Percentiles rank a stretch among this genome's conserved stretches.
Evolutionary conservation across 2,329 filamentous ascomycete genomes (phyloP).

Genomic region (Hirsutella minnesotensis): DNA sequence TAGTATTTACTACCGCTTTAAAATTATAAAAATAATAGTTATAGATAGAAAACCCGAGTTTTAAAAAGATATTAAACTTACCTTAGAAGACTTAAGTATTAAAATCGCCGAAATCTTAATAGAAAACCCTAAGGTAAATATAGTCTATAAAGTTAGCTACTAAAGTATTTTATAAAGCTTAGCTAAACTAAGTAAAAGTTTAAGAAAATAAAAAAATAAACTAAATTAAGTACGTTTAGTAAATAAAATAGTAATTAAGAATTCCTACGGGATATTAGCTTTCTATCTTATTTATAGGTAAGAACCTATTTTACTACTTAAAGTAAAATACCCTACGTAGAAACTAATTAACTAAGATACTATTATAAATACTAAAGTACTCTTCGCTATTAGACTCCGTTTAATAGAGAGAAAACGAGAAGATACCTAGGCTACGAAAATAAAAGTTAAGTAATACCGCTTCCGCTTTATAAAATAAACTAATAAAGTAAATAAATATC

Average conservation of each 20-base stretch:
- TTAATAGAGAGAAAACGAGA: background rate
- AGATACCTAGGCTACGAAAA: background rate
- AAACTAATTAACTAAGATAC: background rate
- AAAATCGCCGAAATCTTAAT: background rate
- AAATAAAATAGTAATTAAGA: background rate
- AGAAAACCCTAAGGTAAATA: background rate
- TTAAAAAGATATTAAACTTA: too few species aligned
- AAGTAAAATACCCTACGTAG: background rate
- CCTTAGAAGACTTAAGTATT: background rate
- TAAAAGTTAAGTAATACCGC: background rate
- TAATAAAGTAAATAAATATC: background rate
- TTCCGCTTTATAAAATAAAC: background rate
- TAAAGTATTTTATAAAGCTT: background rate
- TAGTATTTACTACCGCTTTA: background rate
- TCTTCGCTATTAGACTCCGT: background rate
- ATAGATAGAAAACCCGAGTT: too few species aligned
- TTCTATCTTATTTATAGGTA: background rate
- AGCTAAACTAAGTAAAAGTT: background rate
- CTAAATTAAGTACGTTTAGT: background rate
- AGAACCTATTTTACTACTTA: background rate
- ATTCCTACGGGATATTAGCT: background rate
- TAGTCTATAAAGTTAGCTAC: background rate
- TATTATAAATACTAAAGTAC: background rate
- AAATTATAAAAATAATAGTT: background rate
- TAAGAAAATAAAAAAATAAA: background rate